Evolutionary conservation across 768 basidiomycete species (phyloP), one percentile per base, ranked within the genome.

Genomic region (Mrakia frigida): DNA sequence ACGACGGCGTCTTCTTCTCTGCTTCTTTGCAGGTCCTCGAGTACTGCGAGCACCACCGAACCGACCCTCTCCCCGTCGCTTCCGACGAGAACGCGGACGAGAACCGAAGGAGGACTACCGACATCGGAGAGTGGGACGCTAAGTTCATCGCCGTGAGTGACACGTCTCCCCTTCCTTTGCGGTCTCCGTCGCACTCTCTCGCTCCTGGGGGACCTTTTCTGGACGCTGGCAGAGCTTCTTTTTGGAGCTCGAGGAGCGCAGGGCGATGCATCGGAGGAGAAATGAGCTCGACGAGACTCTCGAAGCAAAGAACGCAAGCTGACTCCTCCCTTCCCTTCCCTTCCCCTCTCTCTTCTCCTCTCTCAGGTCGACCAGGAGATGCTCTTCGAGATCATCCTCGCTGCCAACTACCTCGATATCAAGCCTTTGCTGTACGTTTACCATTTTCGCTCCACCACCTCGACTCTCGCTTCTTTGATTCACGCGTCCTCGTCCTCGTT

Each of bases 341-440:
- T 63, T 28, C 35, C n/a, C 68, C 16, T 43, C 23, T 28, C 21
- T 56, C 16, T 46, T 53, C 46, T 56, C 33, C 25, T 63, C 16
- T 37, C 33, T 23, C 79, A 84, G 61, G 97, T 98, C 77, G 97
- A 98, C 87, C 97, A 98, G 85, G 97, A 98, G 85, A 98, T 98
- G 96, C 88, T 99, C 9, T 98, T 98, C 80, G 97, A 99, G 86
- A 99, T 98, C 83, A 99, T 98, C 84, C 90, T 98, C 74, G 97
- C 97, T 14, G 97, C 97, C 79, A 99, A 99, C 87, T 99, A 99
- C 86, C 91, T 99, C 80, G 97, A 99, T 82, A 98, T 99, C 88
- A 98, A 98, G 86, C 91, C 95, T 31, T 88, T 98, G 68, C 89
- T 98, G 96, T 97, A 81, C 80, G 92, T 86, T 37, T 18, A 46